phyloP scores from a whole-genome alignment of 2,329 filamentous ascomycete genomes.

The Ascochyta pisi region DNA sequence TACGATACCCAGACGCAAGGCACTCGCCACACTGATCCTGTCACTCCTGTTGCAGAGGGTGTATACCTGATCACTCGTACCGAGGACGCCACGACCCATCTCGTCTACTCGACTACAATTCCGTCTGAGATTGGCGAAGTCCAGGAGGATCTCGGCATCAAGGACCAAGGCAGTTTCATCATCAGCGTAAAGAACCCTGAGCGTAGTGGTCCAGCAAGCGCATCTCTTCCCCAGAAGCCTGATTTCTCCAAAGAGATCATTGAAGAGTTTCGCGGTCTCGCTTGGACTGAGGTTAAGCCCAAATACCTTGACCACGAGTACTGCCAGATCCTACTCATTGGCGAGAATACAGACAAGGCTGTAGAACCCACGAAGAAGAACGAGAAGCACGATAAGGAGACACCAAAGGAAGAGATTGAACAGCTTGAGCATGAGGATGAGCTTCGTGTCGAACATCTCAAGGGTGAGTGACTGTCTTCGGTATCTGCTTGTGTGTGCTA shows the following conservation, averaged over 20 bases:
- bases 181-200: slow-evolving; percentile 82
- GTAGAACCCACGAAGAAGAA: slow-evolving; percentile 64
- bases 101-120: slow-evolving; percentile 81
- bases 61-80: slow-evolving; percentile 82
- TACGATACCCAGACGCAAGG: slow-evolving; percentile 81
- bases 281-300: slow-evolving; percentile 77
- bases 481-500: neutral
- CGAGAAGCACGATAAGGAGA: slow-evolving; percentile 63
- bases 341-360: slow-evolving; percentile 67
- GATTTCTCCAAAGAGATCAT: slow-evolving; percentile 75
- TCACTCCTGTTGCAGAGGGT: slow-evolving; percentile 80
- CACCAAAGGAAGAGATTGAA: slow-evolving; percentile 74
- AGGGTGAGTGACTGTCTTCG: slow-evolving; percentile 52
- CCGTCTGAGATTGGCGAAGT: slow-evolving; percentile 73
- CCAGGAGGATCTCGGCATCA: slow-evolving; percentile 76
- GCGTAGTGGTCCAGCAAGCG: slow-evolving; percentile 68
- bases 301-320: slow-evolving; percentile 77
- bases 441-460: slow-evolving; percentile 66
- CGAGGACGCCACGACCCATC: slow-evolving; percentile 70
- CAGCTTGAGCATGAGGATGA: slow-evolving; percentile 78
- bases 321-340: slow-evolving; percentile 80
- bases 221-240: slow-evolving; percentile 68
- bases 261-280: slow-evolving; percentile 73
- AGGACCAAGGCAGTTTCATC: slow-evolving; percentile 76
- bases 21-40: slow-evolving; percentile 70